These are phyloP conservation scores for Discostella stelligera DNA, from an alignment of 352 stramenopile genomes.

Conservation along the genomic window DNA sequence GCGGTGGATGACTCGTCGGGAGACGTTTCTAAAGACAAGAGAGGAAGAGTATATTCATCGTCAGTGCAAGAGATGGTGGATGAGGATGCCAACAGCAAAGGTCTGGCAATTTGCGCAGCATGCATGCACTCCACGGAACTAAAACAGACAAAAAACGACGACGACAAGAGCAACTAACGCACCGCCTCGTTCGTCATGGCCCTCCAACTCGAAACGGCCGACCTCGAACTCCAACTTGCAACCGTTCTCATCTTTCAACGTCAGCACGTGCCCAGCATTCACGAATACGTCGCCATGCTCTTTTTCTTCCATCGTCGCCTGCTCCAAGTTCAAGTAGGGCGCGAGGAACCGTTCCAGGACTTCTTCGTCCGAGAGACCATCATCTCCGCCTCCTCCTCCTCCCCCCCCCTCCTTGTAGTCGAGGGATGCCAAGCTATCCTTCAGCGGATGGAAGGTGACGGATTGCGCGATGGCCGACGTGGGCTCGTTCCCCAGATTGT, in stretches of 20 bases:
- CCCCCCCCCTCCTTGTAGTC: conserved; percentile 48
- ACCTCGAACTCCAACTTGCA: conserved; percentile 74
- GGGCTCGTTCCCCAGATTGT: conserved; percentile 30
- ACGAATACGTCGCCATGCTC: conserved; percentile 11
- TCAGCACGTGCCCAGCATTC: conserved; percentile 60
- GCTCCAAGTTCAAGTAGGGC: conserved; percentile 66
- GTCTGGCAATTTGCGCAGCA: background rate
- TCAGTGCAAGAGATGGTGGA: no score
- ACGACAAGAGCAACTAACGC: no score
- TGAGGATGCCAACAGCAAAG: background rate
- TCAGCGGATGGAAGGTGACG: conserved; percentile 70
- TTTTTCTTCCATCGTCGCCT: conserved; percentile 3
- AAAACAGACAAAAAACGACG: background rate
- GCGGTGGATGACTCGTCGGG: background rate
- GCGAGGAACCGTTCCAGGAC: conserved; percentile 64
- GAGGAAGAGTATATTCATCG: no score
- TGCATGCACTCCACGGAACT: no score
- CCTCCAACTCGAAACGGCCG: conserved; percentile 53
- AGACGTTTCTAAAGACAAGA: background rate
- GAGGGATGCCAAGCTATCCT: conserved; percentile 63
- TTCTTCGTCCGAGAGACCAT: conserved; percentile 71
- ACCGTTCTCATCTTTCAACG: conserved; percentile 61
- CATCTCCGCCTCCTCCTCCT: no score
- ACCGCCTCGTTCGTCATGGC: conserved; percentile 25
- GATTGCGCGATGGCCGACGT: conserved; percentile 25